Base-by-base conservation (phyloP, 2,329 filamentous ascomycete genomes). In the Chrysosporium queenslandicum region DNA sequence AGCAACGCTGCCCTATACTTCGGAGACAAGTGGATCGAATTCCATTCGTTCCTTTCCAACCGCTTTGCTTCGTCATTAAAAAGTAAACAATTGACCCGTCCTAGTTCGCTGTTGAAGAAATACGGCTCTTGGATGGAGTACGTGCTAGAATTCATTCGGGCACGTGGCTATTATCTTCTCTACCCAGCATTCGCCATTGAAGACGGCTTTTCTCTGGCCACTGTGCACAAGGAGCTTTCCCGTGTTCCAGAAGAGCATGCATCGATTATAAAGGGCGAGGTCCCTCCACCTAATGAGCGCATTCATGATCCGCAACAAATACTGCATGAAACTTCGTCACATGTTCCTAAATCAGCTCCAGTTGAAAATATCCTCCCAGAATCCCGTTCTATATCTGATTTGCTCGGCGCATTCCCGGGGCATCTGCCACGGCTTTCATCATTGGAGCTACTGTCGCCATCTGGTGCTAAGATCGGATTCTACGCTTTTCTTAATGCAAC, bases 1-100 rank as follows among this genome's bases (percentile, higher is more conserved):
- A 87, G 84, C 62, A 85, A 92, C 57, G 90, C 91, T 0, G 80
- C 83, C 9, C 74, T 98, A 8, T 84, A 91, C 64, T 82, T 92
- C 52, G 89, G 90, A 40, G 80, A 88, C 45, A 89, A 85, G 63
- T 98, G 92, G 92, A 72, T 79, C 11, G 87, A 94, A 59, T 77
- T 95, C 8, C 89, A 96, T 64, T 78, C 81, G 9, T 92, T 94
- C 60, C 77, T 94, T 1, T 79, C 85, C 9, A 76, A 78, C 45
- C 74, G 82, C 5, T 70, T 90, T 8, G 58, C 64, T 12, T 62
- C 60, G 21, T 46, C 50, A 54, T 46, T 21, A 40, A 57, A 20
- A 54, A 58, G 2, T 20, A 52, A 41, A 16, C 43, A 56, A 60
- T 47, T 29, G 20, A 52, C 47, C 12, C 53, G 50, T 6, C 46